Evolutionary conservation across 1,139 yeast genomes (phyloP).

Genomic region (Taiozyma onychis): DNA sequence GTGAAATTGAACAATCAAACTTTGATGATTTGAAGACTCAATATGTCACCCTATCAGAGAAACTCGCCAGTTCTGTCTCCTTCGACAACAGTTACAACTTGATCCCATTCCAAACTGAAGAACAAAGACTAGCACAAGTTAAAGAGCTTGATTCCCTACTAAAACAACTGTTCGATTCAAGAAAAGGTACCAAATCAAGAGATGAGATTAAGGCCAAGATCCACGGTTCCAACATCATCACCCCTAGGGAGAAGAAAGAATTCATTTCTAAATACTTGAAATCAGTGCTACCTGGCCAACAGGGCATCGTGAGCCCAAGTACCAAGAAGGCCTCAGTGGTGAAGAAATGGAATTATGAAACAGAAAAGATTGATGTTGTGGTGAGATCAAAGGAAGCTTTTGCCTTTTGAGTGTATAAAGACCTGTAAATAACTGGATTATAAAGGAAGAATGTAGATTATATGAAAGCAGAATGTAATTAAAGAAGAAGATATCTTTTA

Average conservation of each 20-base stretch:
- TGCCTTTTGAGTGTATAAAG: neutral
- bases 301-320: conserved; percentile 27
- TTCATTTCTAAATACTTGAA: conserved; percentile 37
- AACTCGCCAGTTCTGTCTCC: conserved; percentile 27
- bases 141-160: conserved; percentile 26
- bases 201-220: conserved; percentile 30
- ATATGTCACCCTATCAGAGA: conserved; percentile 26
- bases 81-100: conserved; percentile 37
- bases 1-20: conserved; percentile 33
- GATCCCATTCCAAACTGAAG: conserved; percentile 30
- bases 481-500: no score
- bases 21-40: conserved; percentile 21
- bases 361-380: conserved; percentile 36
- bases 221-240: conserved; percentile 31
- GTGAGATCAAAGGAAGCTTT: conserved; percentile 4
- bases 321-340: conserved; percentile 31
- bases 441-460: neutral
- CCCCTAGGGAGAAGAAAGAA: conserved; percentile 33
- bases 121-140: conserved; percentile 30
- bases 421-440: neutral
- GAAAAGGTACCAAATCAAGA: conserved; percentile 16
- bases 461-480: neutral
- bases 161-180: conserved; percentile 18
- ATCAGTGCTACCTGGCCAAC: conserved; percentile 33
- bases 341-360: conserved; percentile 46